phyloP scores from a whole-genome alignment of 176 grass and related monocot genomes.

The Carex littledalei region DNA sequence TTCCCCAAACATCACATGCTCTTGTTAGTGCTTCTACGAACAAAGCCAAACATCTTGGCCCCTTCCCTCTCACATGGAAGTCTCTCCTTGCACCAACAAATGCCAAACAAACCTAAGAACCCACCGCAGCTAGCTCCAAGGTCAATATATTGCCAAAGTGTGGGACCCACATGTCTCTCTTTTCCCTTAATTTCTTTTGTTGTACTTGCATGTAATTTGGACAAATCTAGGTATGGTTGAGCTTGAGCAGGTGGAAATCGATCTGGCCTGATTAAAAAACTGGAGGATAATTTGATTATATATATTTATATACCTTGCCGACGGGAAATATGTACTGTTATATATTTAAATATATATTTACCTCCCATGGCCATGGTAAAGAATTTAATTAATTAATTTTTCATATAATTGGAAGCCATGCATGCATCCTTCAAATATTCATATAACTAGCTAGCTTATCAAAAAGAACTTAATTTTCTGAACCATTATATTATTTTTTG shows the following conservation, averaged over 20 bases:
- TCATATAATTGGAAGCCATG: not conserved
- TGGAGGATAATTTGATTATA: not conserved
- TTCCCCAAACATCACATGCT: conserved; percentile 23
- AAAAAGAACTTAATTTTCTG: not conserved
- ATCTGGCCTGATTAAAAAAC: not conserved
- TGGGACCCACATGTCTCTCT: conserved; percentile 16
- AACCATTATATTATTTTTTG: not conserved
- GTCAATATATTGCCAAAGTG: conserved; percentile 19
- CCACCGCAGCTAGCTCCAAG: not conserved
- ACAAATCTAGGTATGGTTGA: not conserved
- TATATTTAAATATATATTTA: not conserved
- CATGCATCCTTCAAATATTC: not conserved
- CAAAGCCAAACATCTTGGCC: conserved; percentile 13
- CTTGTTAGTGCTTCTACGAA: conserved; percentile 15
- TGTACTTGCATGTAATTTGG: conserved; percentile 15
- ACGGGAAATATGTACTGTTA: not conserved
- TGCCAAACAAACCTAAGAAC: conserved; percentile 2
- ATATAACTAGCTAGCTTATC: not conserved
- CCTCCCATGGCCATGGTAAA: not conserved
- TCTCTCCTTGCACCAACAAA: conserved; percentile 9
- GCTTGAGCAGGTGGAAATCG: not conserved
- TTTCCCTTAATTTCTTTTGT: conserved; percentile 11
- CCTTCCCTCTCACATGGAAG: conserved; percentile 20
- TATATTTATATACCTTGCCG: not conserved
- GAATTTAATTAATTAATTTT: not conserved